Evolutionary conservation across 2,329 filamentous ascomycete genomes (phyloP).

Genomic region (Beauveria rudraprayagi): DNA sequence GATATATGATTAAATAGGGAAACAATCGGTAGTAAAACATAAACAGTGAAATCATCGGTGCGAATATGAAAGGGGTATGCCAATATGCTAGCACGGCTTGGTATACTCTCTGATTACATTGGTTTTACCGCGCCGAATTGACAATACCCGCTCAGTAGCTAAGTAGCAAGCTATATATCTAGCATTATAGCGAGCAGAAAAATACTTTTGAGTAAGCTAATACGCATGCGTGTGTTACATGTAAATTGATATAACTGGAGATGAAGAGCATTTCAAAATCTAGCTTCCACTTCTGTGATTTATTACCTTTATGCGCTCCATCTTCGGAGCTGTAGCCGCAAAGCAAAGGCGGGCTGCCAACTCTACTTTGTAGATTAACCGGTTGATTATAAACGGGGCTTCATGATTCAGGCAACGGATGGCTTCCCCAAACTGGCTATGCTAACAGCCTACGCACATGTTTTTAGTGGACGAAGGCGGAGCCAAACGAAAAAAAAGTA

Average conservation of each 20-base stretch:
- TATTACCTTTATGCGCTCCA: background rate
- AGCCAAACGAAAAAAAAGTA: background rate
- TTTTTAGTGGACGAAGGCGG: no score
- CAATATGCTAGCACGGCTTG: background rate
- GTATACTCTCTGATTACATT: background rate
- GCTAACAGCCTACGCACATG: no score
- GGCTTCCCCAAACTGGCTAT: background rate
- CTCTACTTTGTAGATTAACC: background rate
- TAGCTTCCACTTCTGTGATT: background rate
- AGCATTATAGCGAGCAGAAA: background rate
- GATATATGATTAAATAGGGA: background rate
- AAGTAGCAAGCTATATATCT: background rate
- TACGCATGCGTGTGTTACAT: no score
- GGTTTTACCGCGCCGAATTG: background rate
- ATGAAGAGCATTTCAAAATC: background rate
- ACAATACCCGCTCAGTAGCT: background rate
- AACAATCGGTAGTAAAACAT: background rate
- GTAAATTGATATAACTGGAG: no score
- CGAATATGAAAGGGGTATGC: background rate
- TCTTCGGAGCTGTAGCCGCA: background rate
- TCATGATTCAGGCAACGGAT: background rate
- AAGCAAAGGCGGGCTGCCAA: no score
- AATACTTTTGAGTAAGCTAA: no score
- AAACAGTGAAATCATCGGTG: background rate
- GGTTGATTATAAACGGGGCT: background rate